A percentile compares a stretch with the other conserved stretches of the same genome.
phyloP scores from a whole-genome alignment of 768 basidiomycete genomes.

The Trametes villosa region DNA sequence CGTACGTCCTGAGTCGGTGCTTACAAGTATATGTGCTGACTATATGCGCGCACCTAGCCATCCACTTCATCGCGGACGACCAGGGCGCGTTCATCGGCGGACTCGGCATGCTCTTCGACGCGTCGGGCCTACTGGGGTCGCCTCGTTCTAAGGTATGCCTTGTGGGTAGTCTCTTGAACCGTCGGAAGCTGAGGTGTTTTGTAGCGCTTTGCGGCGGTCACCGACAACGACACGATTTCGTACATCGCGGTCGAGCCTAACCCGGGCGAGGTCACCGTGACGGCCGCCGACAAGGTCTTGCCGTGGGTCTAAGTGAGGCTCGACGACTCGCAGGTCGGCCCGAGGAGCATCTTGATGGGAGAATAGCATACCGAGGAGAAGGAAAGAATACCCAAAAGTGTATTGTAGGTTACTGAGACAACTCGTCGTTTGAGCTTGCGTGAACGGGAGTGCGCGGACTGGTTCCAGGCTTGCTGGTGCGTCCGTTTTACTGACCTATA shows the following conservation, averaged over 20 bases:
- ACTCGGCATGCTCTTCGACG: constrained; percentile 51
- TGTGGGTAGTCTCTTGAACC: neutral
- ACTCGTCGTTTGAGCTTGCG: too few species aligned
- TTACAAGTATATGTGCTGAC: too few species aligned
- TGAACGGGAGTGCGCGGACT: too few species aligned
- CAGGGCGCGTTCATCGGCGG: constrained; percentile 48
- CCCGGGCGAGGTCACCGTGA: constrained; percentile 43
- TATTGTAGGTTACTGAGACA: too few species aligned
- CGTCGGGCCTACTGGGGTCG: constrained; percentile 61
- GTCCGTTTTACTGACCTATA: too few species aligned
- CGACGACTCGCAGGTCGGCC: too few species aligned
- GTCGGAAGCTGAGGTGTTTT: neutral
- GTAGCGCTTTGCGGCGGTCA: constrained; percentile 64
- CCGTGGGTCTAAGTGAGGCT: neutral
- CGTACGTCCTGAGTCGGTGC: too few species aligned
- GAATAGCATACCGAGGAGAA: too few species aligned
- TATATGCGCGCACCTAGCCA: neutral
- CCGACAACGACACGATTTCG: constrained; percentile 71
- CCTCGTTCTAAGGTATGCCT: constrained; percentile 58
- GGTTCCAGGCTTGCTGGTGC: too few species aligned
- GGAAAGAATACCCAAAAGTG: too few species aligned
- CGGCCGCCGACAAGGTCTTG: constrained; percentile 40
- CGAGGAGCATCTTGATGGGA: too few species aligned
- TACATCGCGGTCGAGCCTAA: constrained; percentile 53
- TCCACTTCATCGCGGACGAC: constrained; percentile 58